A percentile compares a stretch with the other conserved stretches of the same genome.
Evolutionary conservation across 2,329 filamentous ascomycete species (phyloP).

Genomic region (Microascus cirrosus): DNA sequence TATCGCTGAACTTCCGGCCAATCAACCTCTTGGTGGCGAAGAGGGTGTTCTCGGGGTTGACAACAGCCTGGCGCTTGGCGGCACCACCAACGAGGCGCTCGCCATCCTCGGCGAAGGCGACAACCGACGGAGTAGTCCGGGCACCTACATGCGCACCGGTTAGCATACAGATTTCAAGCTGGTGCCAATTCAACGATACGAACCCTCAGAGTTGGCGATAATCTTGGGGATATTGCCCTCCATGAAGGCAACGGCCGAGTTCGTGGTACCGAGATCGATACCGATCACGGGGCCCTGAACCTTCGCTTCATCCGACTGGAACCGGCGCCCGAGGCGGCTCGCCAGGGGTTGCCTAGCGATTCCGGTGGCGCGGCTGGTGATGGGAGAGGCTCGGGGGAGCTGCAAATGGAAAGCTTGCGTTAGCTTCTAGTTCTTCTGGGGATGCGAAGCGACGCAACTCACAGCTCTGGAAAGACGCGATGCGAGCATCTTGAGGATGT

Average conservation of each 20-base stretch:
- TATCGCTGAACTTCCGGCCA: constrained; percentile 89
- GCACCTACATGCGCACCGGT: constrained; percentile 43
- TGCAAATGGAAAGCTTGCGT: constrained; percentile 21
- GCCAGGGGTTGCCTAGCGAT: constrained; percentile 59
- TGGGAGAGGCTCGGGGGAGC: constrained; percentile 68
- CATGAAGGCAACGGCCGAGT: constrained; percentile 95
- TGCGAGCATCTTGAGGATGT: constrained; percentile 52
- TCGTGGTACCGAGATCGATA: constrained; percentile 97
- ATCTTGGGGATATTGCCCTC: constrained; percentile 92
- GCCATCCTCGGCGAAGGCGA: constrained; percentile 89
- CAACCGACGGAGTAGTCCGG: constrained; percentile 85
- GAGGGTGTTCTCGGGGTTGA: constrained; percentile 97
- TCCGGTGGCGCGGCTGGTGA: constrained; percentile 56
- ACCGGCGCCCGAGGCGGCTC: constrained; percentile 60
- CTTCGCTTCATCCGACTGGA: constrained; percentile 56
- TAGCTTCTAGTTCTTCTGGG: constrained; percentile 8
- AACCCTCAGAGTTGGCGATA: constrained; percentile 95
- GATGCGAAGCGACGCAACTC: constrained; percentile 28
- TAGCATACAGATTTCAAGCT: neutral
- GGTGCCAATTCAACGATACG: neutral
- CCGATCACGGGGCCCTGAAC: constrained; percentile 93
- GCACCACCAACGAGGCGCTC: constrained; percentile 95
- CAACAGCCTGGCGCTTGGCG: constrained; percentile 94
- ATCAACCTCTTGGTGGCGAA: constrained; percentile 99
- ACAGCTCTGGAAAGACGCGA: constrained; percentile 65